Evolutionary conservation across 129 eudicot genomes (phyloP).

Genomic region (Centrapalus pauciflorus): DNA sequence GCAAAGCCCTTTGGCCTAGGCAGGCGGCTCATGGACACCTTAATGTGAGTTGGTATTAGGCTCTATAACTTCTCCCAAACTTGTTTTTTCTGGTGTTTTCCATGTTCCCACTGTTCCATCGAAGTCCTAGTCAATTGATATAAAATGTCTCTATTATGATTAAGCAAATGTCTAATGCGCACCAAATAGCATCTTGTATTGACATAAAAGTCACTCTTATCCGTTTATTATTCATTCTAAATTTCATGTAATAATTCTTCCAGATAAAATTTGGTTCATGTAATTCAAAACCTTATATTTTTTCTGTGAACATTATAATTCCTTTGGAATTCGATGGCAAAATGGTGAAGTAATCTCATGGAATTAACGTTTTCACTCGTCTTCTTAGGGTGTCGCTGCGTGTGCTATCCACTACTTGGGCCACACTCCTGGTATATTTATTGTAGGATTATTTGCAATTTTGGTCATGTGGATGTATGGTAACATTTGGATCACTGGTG

Average conservation of each 20-base stretch:
- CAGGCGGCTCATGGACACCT: no score
- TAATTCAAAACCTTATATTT: no score
- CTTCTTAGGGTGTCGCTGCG: constrained; percentile 76
- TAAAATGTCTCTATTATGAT: not conserved
- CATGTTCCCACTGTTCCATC: no score
- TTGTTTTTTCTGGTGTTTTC: no score
- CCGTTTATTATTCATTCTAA: not conserved
- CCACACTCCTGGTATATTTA: constrained; percentile 89
- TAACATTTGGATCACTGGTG: constrained; percentile 92
- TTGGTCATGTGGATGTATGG: constrained; percentile 95
- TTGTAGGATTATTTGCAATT: constrained; percentile 86
- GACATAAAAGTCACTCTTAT: not conserved
- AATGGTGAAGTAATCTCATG: not conserved
- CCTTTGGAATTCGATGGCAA: not conserved
- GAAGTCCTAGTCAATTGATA: no score
- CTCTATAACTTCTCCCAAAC: no score
- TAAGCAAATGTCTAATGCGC: not conserved
- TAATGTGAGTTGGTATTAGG: no score
- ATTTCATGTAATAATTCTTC: not conserved
- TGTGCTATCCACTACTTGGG: constrained; percentile 86
- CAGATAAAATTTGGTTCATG: no score
- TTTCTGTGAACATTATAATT: not conserved
- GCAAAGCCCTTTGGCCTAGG: no score
- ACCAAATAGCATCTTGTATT: not conserved
- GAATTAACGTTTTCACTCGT: constrained; percentile 9